Conservation (phyloP, 2,329 filamentous ascomycete species). For the Albifimbria verrucaria region DNA sequence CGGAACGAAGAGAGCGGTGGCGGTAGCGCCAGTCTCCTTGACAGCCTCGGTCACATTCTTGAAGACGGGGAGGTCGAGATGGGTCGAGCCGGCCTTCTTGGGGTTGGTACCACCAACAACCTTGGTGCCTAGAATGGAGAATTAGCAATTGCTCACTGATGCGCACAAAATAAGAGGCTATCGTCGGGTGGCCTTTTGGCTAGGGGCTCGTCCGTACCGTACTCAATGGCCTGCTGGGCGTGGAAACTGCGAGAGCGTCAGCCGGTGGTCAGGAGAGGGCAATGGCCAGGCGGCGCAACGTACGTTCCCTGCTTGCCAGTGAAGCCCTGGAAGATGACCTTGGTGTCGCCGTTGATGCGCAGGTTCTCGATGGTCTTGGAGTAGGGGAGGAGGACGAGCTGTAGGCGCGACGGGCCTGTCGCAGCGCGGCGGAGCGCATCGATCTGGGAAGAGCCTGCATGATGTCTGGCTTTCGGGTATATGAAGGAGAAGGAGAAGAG, state of each 20-base stretch:
- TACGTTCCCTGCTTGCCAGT: constrained; percentile 95
- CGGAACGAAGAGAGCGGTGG: constrained; percentile 96
- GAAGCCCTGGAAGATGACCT: constrained; percentile 96
- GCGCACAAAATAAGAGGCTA: constrained; percentile 22
- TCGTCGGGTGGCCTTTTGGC: constrained; percentile 11
- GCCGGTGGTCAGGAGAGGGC: not conserved
- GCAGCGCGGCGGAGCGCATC: constrained; percentile 67
- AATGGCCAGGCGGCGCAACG: constrained; percentile 33
- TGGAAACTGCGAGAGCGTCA: constrained; percentile 69
- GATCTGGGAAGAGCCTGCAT: constrained; percentile 84
- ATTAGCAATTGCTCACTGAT: constrained; percentile 21
- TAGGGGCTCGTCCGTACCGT: constrained; percentile 61
- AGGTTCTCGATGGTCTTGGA: constrained; percentile 77
- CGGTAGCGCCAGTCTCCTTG: constrained; percentile 84
- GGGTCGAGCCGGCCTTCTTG: constrained; percentile 91
- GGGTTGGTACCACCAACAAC: constrained; percentile 98
- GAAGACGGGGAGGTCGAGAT: constrained; percentile 92
- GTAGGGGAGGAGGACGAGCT: constrained; percentile 68
- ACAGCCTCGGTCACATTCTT: constrained; percentile 83
- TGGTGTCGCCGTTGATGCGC: constrained; percentile 88
- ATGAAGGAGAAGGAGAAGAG: constrained; percentile 28
- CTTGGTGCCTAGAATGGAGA: constrained; percentile 68
- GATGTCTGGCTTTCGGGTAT: no score
- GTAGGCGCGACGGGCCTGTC: constrained; percentile 66
- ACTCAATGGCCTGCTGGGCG: constrained; percentile 95